Evolutionary conservation across 2,329 filamentous ascomycete genomes (phyloP).

Genomic region (Akanthomyces uredinophilus): DNA sequence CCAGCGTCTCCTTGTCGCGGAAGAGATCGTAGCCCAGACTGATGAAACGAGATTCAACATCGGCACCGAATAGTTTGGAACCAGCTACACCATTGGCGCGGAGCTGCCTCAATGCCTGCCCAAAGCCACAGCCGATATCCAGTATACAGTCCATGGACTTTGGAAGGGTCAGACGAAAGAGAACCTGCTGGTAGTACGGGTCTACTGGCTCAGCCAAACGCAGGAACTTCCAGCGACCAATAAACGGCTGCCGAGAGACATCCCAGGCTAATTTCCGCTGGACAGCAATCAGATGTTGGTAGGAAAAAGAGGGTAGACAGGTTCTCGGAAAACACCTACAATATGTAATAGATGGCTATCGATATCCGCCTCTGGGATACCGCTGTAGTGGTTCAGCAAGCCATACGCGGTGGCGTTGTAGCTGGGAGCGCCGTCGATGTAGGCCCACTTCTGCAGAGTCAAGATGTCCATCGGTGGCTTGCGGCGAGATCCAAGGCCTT

Average conservation of each 20-base stretch:
- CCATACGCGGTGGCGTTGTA: slow-evolving; percentile 32
- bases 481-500: neutral
- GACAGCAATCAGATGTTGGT: neutral
- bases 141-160: slow-evolving; percentile 37
- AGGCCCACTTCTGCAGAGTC: slow-evolving; percentile 32
- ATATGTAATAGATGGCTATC: slow-evolving; percentile 32
- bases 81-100: slow-evolving; percentile 44
- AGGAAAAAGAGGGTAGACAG: too few species aligned
- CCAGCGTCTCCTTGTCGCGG: slow-evolving; percentile 46
- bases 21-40: slow-evolving; percentile 61
- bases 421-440: slow-evolving; percentile 31
- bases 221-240: slow-evolving; percentile 47
- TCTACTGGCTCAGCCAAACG: slow-evolving; percentile 37
- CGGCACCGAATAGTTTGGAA: slow-evolving; percentile 44
- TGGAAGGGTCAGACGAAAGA: slow-evolving; percentile 36
- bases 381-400: slow-evolving; percentile 35
- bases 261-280: slow-evolving; percentile 44
- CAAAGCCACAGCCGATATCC: slow-evolving; percentile 48
- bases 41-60: slow-evolving; percentile 46
- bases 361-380: slow-evolving; percentile 30
- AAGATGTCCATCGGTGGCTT: slow-evolving; percentile 30
- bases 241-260: slow-evolving; percentile 38
- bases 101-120: slow-evolving; percentile 46
- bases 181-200: slow-evolving; percentile 37
- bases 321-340: slow-evolving; percentile 23